Evolutionary conservation across 1,284 basidiomycete species (phyloP), one percentile per base, ranked within the genome.

Genomic region (Hymenochaete sp.): DNA sequence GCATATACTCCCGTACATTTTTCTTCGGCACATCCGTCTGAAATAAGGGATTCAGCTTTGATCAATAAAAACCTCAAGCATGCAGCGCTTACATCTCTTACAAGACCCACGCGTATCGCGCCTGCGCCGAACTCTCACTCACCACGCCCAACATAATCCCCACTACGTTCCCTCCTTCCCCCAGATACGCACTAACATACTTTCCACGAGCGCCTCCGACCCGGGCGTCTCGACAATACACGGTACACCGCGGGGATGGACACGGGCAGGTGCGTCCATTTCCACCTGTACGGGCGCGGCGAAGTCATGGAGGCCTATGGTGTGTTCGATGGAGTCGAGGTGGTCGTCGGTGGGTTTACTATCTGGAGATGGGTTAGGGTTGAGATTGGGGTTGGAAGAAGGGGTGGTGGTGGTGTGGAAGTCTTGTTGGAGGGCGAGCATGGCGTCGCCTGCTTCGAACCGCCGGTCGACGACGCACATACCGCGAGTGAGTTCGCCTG

Each of bases 391-490:
- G 5, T n/a, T n/a, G 5, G 32, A 35, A n/a, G 8, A 8, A n/a
- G 32, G 13, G 32, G 32, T 6, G 14, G 32, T 35, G 14, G 32
- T 35, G 5, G 32, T 19, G 32, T 19, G 14, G n/a, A n/a, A n/a
- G n/a, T n/a, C n/a, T n/a, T n/a, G n/a, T n/a, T n/a, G n/a, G n/a
- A n/a, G n/a, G n/a, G n/a, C n/a, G 36, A 38, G 22, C 8, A n/a
- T 72, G 76, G 13, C 70, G 67, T 48, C 67, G 60, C 47, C 77
- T 78, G n/a, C 67, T 66, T 35, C 49, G 33, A 42, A 42, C 11
- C 84, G 70, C 49, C 79, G 67, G 56, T 87, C 83, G 5, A 82
- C 70, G 11, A 87, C 79, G 47, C 84, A 64, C 81, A 87, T 85
- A 11, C 84, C 84, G 32, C 82, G 72, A 18, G 83, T 86, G 14